phyloP scores from a whole-genome alignment of 208 protist genomes.

The Herpetomonas tarakana region DNA sequence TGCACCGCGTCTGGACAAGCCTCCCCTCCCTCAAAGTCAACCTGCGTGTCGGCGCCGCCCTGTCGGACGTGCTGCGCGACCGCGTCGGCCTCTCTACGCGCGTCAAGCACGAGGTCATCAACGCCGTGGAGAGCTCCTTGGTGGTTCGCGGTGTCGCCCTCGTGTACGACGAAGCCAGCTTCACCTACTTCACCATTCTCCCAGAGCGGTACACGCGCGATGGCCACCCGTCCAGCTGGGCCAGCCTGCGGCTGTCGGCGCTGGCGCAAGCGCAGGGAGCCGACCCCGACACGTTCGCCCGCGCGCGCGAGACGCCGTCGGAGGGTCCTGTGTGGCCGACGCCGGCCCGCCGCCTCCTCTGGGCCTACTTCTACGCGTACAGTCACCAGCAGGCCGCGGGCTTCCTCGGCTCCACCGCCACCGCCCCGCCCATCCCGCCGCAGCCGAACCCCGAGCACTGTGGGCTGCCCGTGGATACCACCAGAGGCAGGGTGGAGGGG shows the following conservation, averaged over 20 bases:
- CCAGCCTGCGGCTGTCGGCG: neutral
- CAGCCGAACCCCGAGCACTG: neutral
- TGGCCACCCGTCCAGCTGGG: neutral
- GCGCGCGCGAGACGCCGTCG: constrained; percentile 11
- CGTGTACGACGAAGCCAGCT: constrained; percentile 19
- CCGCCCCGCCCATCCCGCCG: neutral
- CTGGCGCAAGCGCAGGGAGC: no score
- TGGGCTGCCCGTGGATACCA: neutral
- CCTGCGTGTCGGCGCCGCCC: neutral
- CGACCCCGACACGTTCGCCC: constrained; percentile 1
- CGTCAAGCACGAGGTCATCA: constrained; percentile 24
- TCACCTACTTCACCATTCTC: constrained; percentile 37
- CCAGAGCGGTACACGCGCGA: neutral
- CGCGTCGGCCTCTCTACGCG: constrained; percentile 7
- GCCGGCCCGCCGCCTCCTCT: constrained; percentile 31
- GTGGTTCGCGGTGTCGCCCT: constrained; percentile 31
- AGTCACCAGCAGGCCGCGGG: constrained; percentile 18
- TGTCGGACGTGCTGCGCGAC: neutral
- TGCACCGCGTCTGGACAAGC: neutral
- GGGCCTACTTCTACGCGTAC: constrained; percentile 67
- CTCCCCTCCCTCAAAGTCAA: neutral
- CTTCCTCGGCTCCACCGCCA: neutral
- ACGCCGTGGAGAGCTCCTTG: constrained; percentile 21
- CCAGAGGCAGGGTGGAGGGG: neutral
- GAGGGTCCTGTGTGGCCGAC: constrained; percentile 13